Base-by-base conservation (phyloP, 78 protist species). In the Dictyostelium intermedium region DNA sequence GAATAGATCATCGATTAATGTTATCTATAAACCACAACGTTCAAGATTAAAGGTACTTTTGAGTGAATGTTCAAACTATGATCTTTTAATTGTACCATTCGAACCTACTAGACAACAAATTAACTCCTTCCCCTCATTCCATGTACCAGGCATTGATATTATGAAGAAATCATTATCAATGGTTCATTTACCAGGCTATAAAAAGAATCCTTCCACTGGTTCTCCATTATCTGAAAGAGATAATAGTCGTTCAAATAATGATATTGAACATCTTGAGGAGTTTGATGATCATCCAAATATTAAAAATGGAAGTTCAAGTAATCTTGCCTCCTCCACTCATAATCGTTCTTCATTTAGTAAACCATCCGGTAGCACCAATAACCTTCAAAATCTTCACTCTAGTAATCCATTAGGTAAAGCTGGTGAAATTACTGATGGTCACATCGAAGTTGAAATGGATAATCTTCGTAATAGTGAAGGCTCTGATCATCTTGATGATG, bases 161-260 rank as follows among this genome's bases (percentile, higher is more conserved):
- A 87, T 87, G 93, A 87, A 74, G 66, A 77, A 82, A 23, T 78
- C 85, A 0, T 74, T 87, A 7, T 87, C 93, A 7, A 76, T 87
- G 93, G 93, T 87, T 9, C 93, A 87, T 66, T 53, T 87, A 32
- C 60, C 92, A 11, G 92, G 92, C 2, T 37, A 39, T 47, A 34
- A 61, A 30, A 87, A 79, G 53, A 18, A 10, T 20, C 39, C 60
- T 1, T 41, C 70, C 3, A 0, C n/a, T 18, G 2, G 1, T 18
- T 39, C 80, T 20, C 60, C 91, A 69, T 43, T 77, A 30, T 18
- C 27, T n/a, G 63, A 77, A 20, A 73, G 13, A 45, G 34, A 56
- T 16, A 50, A 14, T 16, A 61, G 25, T 61, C 32, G 25, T n/a
- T 0, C 34, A 9, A 61, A 61, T 61, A 23, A 25, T 2, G 72